Evolutionary conservation across 1,284 basidiomycete genomes (phyloP).

Genomic region (Trametes versicolor): DNA sequence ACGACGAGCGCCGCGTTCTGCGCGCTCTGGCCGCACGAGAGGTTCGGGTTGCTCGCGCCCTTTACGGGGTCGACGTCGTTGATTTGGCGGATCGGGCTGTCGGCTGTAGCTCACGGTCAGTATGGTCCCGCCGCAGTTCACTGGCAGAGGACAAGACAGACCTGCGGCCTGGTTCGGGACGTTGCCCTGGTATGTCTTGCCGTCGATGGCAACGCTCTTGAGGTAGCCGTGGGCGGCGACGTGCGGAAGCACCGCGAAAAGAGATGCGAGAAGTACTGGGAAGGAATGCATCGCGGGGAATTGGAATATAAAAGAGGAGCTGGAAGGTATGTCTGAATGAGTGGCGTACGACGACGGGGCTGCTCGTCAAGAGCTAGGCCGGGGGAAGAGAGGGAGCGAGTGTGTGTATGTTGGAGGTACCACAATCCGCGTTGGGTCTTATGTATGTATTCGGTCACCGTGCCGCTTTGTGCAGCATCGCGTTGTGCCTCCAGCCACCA

Average conservation of each 20-base stretch:
- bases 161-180: conserved; percentile 43
- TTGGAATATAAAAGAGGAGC: background rate
- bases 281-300: conserved; percentile 23
- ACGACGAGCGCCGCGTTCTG: conserved; percentile 61
- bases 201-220: conserved; percentile 36
- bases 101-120: conserved; percentile 12
- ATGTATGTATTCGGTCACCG: conserved; percentile 16
- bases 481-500: background rate
- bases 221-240: conserved; percentile 37
- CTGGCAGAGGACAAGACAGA: conserved; percentile 13
- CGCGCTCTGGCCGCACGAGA: conserved; percentile 72
- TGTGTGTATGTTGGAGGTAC: background rate
- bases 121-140: no score
- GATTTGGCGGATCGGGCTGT: conserved; percentile 70
- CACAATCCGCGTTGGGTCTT: background rate
- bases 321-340: conserved; percentile 1
- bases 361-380: conserved; percentile 28
- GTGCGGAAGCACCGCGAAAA: conserved; percentile 23
- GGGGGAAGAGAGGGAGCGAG: conserved; percentile 1
- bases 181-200: conserved; percentile 36
- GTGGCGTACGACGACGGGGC: conserved; percentile 16
- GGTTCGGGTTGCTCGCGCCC: conserved; percentile 61
- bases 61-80: conserved; percentile 67
- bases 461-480: background rate
- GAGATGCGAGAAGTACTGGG: conserved; percentile 28